Evolutionary conservation across 495 filamentous ascomycete genomes (phyloP).

Genomic region (Acidomyces sp.): DNA sequence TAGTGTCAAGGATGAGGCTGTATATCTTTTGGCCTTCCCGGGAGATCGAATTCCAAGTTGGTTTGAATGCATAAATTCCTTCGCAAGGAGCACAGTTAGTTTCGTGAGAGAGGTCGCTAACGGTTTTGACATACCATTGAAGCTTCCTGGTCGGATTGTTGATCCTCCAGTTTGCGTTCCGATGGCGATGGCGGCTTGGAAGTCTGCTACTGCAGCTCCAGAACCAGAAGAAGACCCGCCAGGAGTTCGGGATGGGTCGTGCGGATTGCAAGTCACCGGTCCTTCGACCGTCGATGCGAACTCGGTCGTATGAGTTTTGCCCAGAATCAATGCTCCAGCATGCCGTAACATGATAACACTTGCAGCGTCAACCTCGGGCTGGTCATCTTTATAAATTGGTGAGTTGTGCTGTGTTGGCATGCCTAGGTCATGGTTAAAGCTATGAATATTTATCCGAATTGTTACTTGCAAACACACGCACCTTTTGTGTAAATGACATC

Average conservation of each 20-base stretch:
- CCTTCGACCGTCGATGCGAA: constrained; percentile 34
- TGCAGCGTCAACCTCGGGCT: constrained; percentile 33
- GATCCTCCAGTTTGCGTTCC: constrained; percentile 42
- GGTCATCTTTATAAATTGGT: constrained; percentile 32
- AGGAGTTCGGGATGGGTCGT: constrained; percentile 35
- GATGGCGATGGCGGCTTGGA: constrained; percentile 35
- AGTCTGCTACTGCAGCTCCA: constrained; percentile 39
- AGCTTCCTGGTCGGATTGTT: constrained; percentile 37
- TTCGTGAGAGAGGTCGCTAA: too few species aligned
- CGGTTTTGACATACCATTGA: too few species aligned
- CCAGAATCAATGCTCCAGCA: constrained; percentile 39
- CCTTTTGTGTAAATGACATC: constrained; percentile 48
- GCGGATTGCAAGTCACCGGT: constrained; percentile 34
- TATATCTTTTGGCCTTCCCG: constrained; percentile 39
- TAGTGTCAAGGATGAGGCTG: constrained; percentile 39
- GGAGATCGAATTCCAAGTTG: constrained; percentile 43
- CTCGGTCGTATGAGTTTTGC: constrained; percentile 40
- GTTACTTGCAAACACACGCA: constrained; percentile 14
- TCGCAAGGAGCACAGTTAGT: too few species aligned
- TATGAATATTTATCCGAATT: too few species aligned
- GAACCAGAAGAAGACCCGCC: constrained; percentile 43
- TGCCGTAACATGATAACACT: constrained; percentile 32
- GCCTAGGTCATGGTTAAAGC: constrained; percentile 19
- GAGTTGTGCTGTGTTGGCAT: constrained; percentile 43
- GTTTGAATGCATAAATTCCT: constrained; percentile 43